Evolutionary conservation across 1,284 basidiomycete genomes (phyloP).

Genomic region (Heterobasidion annosum): DNA sequence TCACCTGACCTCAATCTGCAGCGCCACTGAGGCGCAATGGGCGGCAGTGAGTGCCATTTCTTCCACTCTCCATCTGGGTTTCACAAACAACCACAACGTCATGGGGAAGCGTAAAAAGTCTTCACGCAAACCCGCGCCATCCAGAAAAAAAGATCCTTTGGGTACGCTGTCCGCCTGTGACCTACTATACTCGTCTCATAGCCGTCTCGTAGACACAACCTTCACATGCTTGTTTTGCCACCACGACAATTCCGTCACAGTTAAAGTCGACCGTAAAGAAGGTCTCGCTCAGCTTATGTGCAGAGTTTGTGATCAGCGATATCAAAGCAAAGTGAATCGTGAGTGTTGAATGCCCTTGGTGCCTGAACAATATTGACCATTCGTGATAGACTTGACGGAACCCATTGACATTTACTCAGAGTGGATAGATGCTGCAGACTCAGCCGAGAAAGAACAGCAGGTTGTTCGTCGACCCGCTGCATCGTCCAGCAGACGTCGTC

Average conservation of each 20-base stretch:
- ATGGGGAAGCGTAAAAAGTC: slow-evolving; percentile 88
- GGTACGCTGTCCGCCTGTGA: slow-evolving; percentile 32
- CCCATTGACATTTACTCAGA: slow-evolving; percentile 87
- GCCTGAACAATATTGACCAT: no score
- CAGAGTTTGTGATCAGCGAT: slow-evolving; percentile 75
- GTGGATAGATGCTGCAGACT: slow-evolving; percentile 88
- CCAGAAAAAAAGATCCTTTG: slow-evolving; percentile 58
- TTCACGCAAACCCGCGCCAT: slow-evolving; percentile 55
- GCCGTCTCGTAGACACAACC: slow-evolving; percentile 45
- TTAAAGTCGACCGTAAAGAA: slow-evolving; percentile 79
- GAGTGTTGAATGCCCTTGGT: slow-evolving; percentile 21
- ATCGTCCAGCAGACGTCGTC: slow-evolving; percentile 44
- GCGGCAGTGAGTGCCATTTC: neutral
- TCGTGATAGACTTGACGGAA: slow-evolving; percentile 66
- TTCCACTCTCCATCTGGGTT: neutral
- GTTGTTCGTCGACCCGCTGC: slow-evolving; percentile 42
- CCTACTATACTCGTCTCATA: slow-evolving; percentile 1
- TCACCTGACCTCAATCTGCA: no score
- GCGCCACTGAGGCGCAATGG: neutral
- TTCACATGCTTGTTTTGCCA: slow-evolving; percentile 88
- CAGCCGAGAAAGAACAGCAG: slow-evolving; percentile 58
- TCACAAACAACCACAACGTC: neutral
- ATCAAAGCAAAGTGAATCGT: slow-evolving; percentile 81
- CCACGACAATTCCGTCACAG: slow-evolving; percentile 83
- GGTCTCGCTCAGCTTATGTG: slow-evolving; percentile 71